Evolutionary conservation across 768 basidiomycete species (phyloP).

Genomic region (Tremella mesenterica): DNA sequence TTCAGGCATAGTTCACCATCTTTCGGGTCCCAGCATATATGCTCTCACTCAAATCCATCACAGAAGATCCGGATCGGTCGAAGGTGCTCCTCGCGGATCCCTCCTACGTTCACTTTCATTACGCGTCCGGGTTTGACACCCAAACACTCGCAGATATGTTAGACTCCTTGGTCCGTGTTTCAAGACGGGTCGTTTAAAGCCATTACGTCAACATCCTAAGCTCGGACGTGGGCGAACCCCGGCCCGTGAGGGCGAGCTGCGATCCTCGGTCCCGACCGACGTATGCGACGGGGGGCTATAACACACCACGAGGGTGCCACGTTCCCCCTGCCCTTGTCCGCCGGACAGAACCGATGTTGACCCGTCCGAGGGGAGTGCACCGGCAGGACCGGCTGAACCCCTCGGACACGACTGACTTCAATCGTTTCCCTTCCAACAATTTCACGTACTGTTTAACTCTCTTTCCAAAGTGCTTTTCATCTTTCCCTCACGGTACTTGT

Average conservation of each 20-base stretch:
- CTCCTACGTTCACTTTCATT: constrained; percentile 64
- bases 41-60: constrained; percentile 70
- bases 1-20: constrained; percentile 84
- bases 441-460: constrained; percentile 74
- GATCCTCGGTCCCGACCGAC: constrained; percentile 56
- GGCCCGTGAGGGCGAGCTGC: constrained; percentile 54
- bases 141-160: constrained; percentile 73
- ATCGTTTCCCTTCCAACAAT: constrained; percentile 71
- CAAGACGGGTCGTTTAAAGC: constrained; percentile 73
- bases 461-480: constrained; percentile 73
- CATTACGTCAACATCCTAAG: constrained; percentile 70
- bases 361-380: constrained; percentile 56
- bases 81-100: constrained; percentile 59
- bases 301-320: constrained; percentile 61
- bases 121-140: constrained; percentile 61
- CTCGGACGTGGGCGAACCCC: constrained; percentile 53
- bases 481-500: constrained; percentile 77
- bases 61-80: constrained; percentile 66
- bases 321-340: constrained; percentile 56
- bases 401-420: constrained; percentile 59
- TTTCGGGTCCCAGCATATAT: constrained; percentile 80
- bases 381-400: constrained; percentile 55
- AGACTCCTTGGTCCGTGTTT: constrained; percentile 81
- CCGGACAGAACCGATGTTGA: constrained; percentile 60
- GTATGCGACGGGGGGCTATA: constrained; percentile 57